phyloP scores from a whole-genome alignment of 371 early-diverging fungal genomes.

The Actinomucor elegans region DNA sequence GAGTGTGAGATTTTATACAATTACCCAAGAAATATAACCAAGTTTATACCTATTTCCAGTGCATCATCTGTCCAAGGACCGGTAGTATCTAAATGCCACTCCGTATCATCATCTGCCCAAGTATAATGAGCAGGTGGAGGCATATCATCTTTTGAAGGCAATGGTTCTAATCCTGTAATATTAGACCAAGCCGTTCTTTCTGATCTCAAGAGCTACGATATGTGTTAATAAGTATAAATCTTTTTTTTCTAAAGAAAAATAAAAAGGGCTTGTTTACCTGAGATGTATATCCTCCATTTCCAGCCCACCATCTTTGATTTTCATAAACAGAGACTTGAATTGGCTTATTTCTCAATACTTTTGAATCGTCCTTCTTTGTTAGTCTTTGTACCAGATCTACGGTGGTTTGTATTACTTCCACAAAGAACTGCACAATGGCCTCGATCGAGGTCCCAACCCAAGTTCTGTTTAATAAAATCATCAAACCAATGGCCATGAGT shows the following conservation, averaged over 20 bases:
- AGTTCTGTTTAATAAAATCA: slow-evolving; percentile 39
- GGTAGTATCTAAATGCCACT: slow-evolving; percentile 45
- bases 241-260: no score
- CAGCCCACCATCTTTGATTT: slow-evolving; percentile 50
- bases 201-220: slow-evolving; percentile 13
- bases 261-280: slow-evolving; percentile 24
- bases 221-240: neutral
- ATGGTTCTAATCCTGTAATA: slow-evolving; percentile 35
- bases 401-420: slow-evolving; percentile 24
- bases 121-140: slow-evolving; percentile 37
- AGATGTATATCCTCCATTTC: slow-evolving; percentile 40
- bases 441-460: slow-evolving; percentile 30
- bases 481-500: slow-evolving; percentile 25
- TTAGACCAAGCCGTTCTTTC: slow-evolving; percentile 41
- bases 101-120: slow-evolving; percentile 31
- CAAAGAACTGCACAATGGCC: slow-evolving; percentile 10
- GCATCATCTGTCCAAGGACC: slow-evolving; percentile 51
- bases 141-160: slow-evolving; percentile 40
- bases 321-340: slow-evolving; percentile 42
- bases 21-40: neutral
- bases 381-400: slow-evolving; percentile 16
- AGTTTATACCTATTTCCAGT: slow-evolving; percentile 39
- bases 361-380: neutral
- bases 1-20: neutral
- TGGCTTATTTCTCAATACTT: slow-evolving; percentile 9